phyloP scores from a whole-genome alignment of 306 rosid species.

The Herpetospermum pedunculosum region DNA sequence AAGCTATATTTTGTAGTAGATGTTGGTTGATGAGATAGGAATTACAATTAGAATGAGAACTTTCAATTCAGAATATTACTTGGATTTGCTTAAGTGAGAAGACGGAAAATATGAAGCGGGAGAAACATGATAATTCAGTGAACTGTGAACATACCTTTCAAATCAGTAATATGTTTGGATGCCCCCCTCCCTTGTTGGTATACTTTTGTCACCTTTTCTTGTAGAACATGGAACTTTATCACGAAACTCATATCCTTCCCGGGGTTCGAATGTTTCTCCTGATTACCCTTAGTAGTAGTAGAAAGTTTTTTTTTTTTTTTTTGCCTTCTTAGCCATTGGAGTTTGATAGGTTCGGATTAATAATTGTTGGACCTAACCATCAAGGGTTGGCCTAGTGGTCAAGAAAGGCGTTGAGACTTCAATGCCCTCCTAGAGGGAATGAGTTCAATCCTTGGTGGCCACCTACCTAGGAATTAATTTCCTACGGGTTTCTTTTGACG shows the following conservation, averaged over 20 bases:
- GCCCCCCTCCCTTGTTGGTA: background rate
- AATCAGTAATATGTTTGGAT: background rate
- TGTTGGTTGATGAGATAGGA: background rate
- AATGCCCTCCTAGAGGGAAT: too few relatives aligned
- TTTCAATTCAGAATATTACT: background rate
- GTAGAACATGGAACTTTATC: background rate
- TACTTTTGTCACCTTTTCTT: background rate
- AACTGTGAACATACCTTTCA: background rate
- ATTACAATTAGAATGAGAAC: background rate
- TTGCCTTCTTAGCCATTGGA: conserved; percentile 26
- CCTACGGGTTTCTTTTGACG: too few relatives aligned
- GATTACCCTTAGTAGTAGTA: conserved; percentile 3
- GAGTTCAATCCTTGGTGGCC: too few relatives aligned
- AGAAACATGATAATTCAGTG: background rate
- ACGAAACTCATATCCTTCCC: background rate
- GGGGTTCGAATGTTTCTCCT: conserved; percentile 16
- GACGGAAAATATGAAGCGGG: background rate
- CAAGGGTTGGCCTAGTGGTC: too few relatives aligned
- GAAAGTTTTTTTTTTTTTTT: conserved; percentile 25
- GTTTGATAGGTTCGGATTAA: conserved; percentile 23
- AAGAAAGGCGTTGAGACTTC: too few relatives aligned
- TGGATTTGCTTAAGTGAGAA: background rate
- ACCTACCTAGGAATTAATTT: too few relatives aligned
- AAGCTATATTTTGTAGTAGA: background rate
- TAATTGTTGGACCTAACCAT: conserved; percentile 50